Evolutionary conservation across 2,329 filamentous ascomycete species (phyloP), one percentile per base, ranked within the genome.

Genomic region (Calonectria henricotiae): DNA sequence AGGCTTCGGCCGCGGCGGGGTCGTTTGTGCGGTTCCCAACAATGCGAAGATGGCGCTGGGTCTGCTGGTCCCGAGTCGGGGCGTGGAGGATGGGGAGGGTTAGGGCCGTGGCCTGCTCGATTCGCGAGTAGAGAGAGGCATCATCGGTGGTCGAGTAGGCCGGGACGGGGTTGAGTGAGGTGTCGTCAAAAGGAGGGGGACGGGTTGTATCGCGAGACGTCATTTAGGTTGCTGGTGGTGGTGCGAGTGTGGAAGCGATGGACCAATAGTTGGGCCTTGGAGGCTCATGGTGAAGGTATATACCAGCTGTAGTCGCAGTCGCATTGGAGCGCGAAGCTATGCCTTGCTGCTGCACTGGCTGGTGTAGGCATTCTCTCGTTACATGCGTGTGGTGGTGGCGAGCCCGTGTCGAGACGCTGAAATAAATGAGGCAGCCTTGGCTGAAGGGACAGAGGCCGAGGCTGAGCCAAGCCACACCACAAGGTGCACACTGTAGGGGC

Each of bases 21-120:
- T 27, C 55, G n/a, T 8, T 23, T 1, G 27, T 44, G 23, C 7
- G 20, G 25, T 55, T n/a, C 46, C 27, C 27, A 9, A 62, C 44
- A 3, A 64, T 8, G 20, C 62, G 27, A 5, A 46, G 32, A n/a
- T n/a, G 25, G 32, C 0, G 51, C n/a, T 23, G 35, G 46, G 44
- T 12, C 51, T 32, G 32, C 32, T 30, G 9, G 43, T 55, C 27
- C 8, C 15, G 13, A 1, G 44, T 27, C 27, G 74, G 72, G 3
- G 62, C 65, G n/a, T 62, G 37, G 0, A 73, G 68, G 43, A 78
- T 77, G n/a, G 77, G 77, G 1, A 78, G 66, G 4, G 71, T 54
- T 46, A 78, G 51, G 43, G 30, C 37, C 2, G 71, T 13, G 1
- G 75, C 61, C 15, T 68, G 68, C 60, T 77, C 75, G 61, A 78